Evolutionary conservation across 345 rosid species (phyloP).

Genomic region (Brassica carinata): DNA sequence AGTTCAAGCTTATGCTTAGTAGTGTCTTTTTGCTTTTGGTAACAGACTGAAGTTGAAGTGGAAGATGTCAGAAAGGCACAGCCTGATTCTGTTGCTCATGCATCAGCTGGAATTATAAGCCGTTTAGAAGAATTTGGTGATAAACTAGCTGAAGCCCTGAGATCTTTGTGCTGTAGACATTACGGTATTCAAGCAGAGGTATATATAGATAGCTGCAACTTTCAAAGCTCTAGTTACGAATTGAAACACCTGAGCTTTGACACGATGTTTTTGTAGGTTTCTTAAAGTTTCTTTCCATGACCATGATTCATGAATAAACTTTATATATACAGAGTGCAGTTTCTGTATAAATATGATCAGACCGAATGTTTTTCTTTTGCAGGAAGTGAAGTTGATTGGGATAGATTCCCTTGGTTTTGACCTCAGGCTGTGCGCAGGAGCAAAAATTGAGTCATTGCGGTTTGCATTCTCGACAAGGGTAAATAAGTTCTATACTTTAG

Average conservation of each 20-base stretch:
- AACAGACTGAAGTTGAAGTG: conserved; percentile 67
- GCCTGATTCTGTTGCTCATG: conserved; percentile 81
- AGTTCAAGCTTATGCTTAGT: conserved; percentile 33
- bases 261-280: background rate
- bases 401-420: conserved; percentile 88
- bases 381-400: conserved; percentile 72
- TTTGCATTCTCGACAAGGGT: conserved; percentile 72
- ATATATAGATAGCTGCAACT: conserved; percentile 25
- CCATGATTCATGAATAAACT: too few species aligned
- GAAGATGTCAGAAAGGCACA: conserved; percentile 76
- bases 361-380: background rate
- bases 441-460: conserved; percentile 76
- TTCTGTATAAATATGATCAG: background rate
- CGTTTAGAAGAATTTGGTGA: conserved; percentile 73
- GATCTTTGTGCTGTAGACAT: conserved; percentile 77
- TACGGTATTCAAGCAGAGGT: conserved; percentile 93
- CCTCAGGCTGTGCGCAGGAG: conserved; percentile 79
- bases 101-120: conserved; percentile 65
- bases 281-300: background rate
- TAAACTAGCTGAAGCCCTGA: conserved; percentile 63
- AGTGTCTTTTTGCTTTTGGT: conserved; percentile 27
- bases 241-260: background rate
- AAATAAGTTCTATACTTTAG: conserved; percentile 18
- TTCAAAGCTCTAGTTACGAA: background rate
- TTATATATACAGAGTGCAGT: background rate